Evolutionary conservation across 2,329 filamentous ascomycete genomes (phyloP), one percentile per base, ranked within the genome.

Genomic region (Colletotrichum magnum): DNA sequence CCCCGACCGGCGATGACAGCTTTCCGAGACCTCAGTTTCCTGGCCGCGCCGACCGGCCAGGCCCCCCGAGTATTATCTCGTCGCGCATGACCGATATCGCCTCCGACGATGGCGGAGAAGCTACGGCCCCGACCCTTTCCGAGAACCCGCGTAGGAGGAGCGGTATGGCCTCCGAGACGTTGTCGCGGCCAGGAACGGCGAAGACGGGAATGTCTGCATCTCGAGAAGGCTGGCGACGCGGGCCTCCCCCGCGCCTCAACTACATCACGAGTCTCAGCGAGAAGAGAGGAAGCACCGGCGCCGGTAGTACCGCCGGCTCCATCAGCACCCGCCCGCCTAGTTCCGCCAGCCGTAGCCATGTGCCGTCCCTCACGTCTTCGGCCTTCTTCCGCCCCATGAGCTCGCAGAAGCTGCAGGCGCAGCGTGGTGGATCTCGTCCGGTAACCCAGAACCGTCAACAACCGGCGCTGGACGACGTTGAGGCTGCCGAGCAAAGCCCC

Each of bases 321-420:
- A 43, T 68, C 45, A 81, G 84, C 43, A 81, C 84, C 58, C 61
- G 71, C 7, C 71, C 71, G 13, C 69, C 69, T 79, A 95, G 91
- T 73, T 87, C 93, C 50, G 86, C 92, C 53, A 94, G 92, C 77
- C 89, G 92, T 76, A 96, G 93, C 50, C 96, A 99, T 84, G 94
- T 97, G 21, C 95, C 96, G 1, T 94, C 93, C 2, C 84, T 99
- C 61, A 92, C 94, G 3, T 94, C 94, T 16, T 93, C 95, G 76
- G 95, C 94, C 62, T 98, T 99, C 83, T 97, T 97, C 78, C 92
- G 92, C 24, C 96, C 96, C 47, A 97, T 99, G 94, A 98, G 95
- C 82, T 97, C 95, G 26, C 94, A 97, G 79, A 92, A 94, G 78
- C 85, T 98, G 58, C 95, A 98, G 81, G 94, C 94, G 63, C 96